Base-by-base conservation (phyloP, 768 basidiomycete species). In the Mycena vulgaris region DNA sequence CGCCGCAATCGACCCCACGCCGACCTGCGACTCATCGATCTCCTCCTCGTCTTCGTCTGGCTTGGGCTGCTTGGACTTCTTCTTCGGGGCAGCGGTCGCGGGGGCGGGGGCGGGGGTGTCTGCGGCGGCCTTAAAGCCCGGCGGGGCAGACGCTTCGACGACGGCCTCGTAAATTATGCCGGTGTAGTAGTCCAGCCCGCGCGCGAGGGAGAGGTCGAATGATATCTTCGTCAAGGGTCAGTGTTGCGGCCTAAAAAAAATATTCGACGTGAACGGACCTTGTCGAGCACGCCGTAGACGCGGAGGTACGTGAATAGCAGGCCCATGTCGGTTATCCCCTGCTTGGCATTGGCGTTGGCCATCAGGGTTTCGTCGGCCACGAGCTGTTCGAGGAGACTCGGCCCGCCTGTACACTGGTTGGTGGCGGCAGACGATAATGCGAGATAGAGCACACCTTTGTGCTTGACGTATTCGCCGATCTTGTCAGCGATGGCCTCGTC, bases 1-100 rank as follows among this genome's bases (percentile, higher is more conserved):
- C 1, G 95, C 98, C n/a, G 97, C 98, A 79, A 99, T 97, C 17
- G 96, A 98, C n/a, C 98, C 98, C 3, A 99, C 96, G 23, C 98
- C 98, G 42, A 99, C 91, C 74, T 92, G 89, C 1, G 94, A 93
- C 78, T 98, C 97, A 80, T 99, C 97, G 40, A 96, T 83, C 74
- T 97, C 97, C 61, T 95, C 80, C 35, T 77, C 88, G 25, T 71
- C 77, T 6, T 82, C 85, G 23, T 83, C 82, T 21, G 78, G 63
- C 61, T 85, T 85, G 33, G 83, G 69, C 74, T 89, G 89, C 76
- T 89, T 88, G 21, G 82, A 69, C 60, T 55, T 83, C 81, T 80
- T 75, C 63, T 72, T 74, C 31, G 82, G 74, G 9, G 81, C 71
- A n/a, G 76, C 71, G 63, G 76, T 75, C 1, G 82, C 57, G 10